These are phyloP conservation scores for Aegilops longissima DNA, from an alignment of 176 grass and related monocot species.

Conservation along the genomic window DNA sequence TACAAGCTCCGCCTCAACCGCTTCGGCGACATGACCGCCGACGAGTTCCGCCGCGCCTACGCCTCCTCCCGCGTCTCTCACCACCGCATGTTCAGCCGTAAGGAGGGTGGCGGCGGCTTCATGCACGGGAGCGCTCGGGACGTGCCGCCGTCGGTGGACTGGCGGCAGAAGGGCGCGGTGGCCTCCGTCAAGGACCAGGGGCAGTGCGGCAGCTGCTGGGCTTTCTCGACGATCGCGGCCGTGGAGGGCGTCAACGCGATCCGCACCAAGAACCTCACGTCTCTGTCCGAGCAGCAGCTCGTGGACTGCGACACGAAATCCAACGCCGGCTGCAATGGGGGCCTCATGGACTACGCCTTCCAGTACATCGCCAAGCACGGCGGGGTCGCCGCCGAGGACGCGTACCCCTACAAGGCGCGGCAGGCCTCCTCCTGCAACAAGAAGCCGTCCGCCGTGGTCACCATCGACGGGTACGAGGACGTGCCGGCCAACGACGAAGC, in stretches of 20 bases:
- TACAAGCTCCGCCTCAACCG: slow-evolving; percentile 87
- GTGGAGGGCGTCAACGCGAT: slow-evolving; percentile 86
- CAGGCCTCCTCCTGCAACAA: slow-evolving; percentile 35
- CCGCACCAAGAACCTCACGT: slow-evolving; percentile 38
- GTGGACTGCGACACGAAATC: slow-evolving; percentile 58
- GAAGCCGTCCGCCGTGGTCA: background rate
- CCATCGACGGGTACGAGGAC: slow-evolving; percentile 52
- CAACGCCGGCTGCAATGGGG: slow-evolving; percentile 56
- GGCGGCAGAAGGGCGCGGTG: slow-evolving; percentile 72
- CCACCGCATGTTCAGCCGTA: slow-evolving; percentile 49
- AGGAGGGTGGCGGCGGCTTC: background rate
- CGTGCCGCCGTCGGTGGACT: slow-evolving; percentile 52
- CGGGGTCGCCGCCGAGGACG: slow-evolving; percentile 23
- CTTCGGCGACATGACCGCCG: slow-evolving; percentile 77
- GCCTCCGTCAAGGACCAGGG: slow-evolving; percentile 83
- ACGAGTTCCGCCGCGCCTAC: slow-evolving; percentile 66
- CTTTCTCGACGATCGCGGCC: slow-evolving; percentile 75
- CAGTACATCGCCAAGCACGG: slow-evolving; percentile 53
- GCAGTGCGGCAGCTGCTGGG: slow-evolving; percentile 86
- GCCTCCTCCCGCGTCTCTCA: slow-evolving; percentile 54
- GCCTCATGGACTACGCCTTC: slow-evolving; percentile 67
- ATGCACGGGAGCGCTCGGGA: background rate
- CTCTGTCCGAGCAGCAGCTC: slow-evolving; percentile 68
- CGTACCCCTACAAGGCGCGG: slow-evolving; percentile 40
- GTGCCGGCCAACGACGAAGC: slow-evolving; percentile 51